Conservation (phyloP, 1,284 basidiomycete genomes). For the Melanopsichium pennsylvanicum region DNA sequence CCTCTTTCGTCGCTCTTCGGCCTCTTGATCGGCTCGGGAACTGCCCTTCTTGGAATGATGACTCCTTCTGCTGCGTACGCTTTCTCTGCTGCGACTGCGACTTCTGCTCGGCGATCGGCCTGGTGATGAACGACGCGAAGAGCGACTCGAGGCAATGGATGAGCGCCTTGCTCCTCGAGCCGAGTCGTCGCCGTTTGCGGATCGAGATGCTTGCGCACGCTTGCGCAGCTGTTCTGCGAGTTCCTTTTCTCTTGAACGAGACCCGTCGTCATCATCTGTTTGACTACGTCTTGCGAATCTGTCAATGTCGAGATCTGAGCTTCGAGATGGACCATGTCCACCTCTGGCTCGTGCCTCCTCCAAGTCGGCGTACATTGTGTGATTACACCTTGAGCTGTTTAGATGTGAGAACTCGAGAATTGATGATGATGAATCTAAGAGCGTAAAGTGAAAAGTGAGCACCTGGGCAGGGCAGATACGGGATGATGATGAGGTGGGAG, state of each 20-base stretch:
- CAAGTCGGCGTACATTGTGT: conserved; percentile 57
- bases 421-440: no score
- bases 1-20: conserved; percentile 53
- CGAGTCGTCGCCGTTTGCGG: conserved; percentile 3
- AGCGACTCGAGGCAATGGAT: conserved; percentile 20
- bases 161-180: conserved; percentile 23
- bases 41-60: conserved; percentile 28
- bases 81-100: conserved; percentile 36
- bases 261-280: conserved; percentile 4
- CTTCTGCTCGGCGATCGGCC: conserved; percentile 18
- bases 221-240: conserved; percentile 61
- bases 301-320: conserved; percentile 28
- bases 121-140: conserved; percentile 27
- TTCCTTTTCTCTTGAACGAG: conserved; percentile 53
- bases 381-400: background rate
- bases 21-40: conserved; percentile 58
- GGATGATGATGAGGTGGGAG: background rate
- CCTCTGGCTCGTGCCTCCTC: conserved; percentile 51
- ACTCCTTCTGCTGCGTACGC: conserved; percentile 18
- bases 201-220: conserved; percentile 46
- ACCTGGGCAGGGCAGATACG: background rate
- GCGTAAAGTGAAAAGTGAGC: background rate
- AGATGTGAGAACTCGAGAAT: no score
- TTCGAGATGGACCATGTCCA: conserved; percentile 14
- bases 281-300: conserved; percentile 7